phyloP scores from a whole-genome alignment of 2,329 filamentous ascomycete species.

The Botrytis paeoniae region DNA sequence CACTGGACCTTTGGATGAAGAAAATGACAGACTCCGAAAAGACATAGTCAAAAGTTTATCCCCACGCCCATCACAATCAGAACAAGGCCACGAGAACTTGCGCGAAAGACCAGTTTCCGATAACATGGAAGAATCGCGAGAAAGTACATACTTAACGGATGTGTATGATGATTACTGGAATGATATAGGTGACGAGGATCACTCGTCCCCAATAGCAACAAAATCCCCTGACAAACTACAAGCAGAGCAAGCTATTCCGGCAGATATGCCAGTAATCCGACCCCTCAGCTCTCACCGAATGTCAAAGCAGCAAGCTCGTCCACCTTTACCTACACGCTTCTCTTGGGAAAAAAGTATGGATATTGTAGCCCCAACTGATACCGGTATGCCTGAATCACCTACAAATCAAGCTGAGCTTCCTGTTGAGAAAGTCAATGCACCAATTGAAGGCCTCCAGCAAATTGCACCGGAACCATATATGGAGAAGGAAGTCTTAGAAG shows the following conservation, averaged over 20 bases:
- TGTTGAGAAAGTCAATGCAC: background rate
- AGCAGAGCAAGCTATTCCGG: conserved; percentile 29
- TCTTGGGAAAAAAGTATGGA: conserved; percentile 36
- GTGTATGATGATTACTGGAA: conserved; percentile 69
- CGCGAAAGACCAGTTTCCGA: conserved; percentile 3
- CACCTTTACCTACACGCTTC: conserved; percentile 29
- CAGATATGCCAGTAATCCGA: conserved; percentile 24
- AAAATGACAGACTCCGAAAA: conserved; percentile 68
- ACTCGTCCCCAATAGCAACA: conserved; percentile 6
- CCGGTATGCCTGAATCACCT: background rate
- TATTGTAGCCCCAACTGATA: conserved; percentile 15
- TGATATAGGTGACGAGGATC: conserved; percentile 43
- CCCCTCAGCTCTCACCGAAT: conserved; percentile 31
- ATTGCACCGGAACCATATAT: conserved; percentile 2
- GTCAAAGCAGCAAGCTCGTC: conserved; percentile 22
- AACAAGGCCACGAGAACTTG: conserved; percentile 19
- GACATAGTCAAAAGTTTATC: conserved; percentile 72
- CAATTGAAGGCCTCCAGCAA: background rate
- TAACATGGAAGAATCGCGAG: conserved; percentile 39
- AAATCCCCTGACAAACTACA: background rate
- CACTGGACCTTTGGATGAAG: conserved; percentile 43
- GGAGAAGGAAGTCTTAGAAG: conserved; percentile 15
- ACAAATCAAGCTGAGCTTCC: background rate
- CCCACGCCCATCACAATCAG: conserved; percentile 42
- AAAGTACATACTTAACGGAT: conserved; percentile 61